Base-by-base conservation (phyloP, 2,329 filamentous ascomycete genomes). In the Alternaria infectoria region DNA sequence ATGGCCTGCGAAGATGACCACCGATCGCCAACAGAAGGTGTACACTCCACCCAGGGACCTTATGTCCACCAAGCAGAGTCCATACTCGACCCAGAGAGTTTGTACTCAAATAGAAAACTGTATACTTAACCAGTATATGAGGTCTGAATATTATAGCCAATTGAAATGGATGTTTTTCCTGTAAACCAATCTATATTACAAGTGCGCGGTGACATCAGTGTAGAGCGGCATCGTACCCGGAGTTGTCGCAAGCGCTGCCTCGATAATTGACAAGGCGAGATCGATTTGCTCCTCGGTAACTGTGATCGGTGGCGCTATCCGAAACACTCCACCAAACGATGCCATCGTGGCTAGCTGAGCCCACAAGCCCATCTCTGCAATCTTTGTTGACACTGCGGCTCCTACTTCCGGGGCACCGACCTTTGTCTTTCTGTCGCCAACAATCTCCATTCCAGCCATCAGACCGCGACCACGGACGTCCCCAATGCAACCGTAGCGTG, bases 271-370 rank as follows among this genome's bases (percentile, higher is more conserved):
- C 61, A 90, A 69, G 0, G 87, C 88, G 43, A 83, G 77, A 17
- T 84, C 80, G n/a, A 78, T 58, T 25, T 77, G 65, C 46, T 77
- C 68, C 36, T 72, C 69, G 0, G 83, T 83, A 9, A 89, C 84
- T 0, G 86, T 88, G 44, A 90, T 86, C 0, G 88, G 87, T 23
- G 87, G 88, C 6, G 87, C 87, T 54, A 90, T 84, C 11, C 88
- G 78, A 63, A 90, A 88, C 0, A 86, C 83, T 5, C 87, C 88
- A 23, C 70, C 70, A 54, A 72, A 7, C 82, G 82, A 69, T 86
- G 82, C 46, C 67, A 65, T 71, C 3, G 81, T 87, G 21, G 84
- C 83, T 28, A 90, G 62, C 70, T 89, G 88, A 5, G 85, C 85
- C 78, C 85, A 89, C 2, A 89, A 70, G 0, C 88, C 87, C 17